Base-by-base conservation (phyloP, 1,284 basidiomycete species). In the Microbotryum scabiosae region DNA sequence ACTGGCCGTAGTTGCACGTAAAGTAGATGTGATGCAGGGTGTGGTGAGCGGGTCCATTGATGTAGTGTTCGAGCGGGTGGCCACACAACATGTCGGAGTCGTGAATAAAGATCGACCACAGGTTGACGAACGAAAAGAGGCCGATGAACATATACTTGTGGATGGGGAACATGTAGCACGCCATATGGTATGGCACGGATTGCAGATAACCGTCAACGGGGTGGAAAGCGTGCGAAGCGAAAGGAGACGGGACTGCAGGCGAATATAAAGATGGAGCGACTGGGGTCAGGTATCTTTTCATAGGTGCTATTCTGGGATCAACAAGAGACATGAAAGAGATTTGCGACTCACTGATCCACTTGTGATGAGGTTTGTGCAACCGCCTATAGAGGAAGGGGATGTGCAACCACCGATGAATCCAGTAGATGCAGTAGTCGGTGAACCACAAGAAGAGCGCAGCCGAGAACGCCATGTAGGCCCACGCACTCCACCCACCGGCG, bases 11-110 rank as follows among this genome's bases (percentile, higher is more conserved):
- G 51, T 67, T 69, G 51, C 59, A 63, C 28, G 67, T 71, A 62
- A 72, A 70, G 62, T 69, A 69, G 44, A 71, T 62, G 60, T 70
- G 65, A 61, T 65, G 67, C 4, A 65, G 57, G 10, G 64, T 68
- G 97, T 98, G 94, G 73, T 99, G 94, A 5, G 94, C 90, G 4
- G 94, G 96, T 16, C 92, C 91, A 76, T 99, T 98, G 78, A 99
- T 94, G 74, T 91, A 77, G 72, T 81, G 85, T 76, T 97, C 94
- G 2, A 96, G 80, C 8, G 85, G 79, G 73, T 90, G 87, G n/a
- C 88, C 92, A 51, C 88, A 89, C 74, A 97, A 85, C 92, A 99
- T 97, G 79, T 98, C 96, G n/a, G 90, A 93, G 76, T 99, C 94
- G 75, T 98, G 94, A 70, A 98, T 98, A 65, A 94, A 81, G 75